A percentile compares a stretch with the other conserved stretches of the same genome.
phyloP scores from a whole-genome alignment of 805 yeast genomes.

The Ogataea corticis region DNA sequence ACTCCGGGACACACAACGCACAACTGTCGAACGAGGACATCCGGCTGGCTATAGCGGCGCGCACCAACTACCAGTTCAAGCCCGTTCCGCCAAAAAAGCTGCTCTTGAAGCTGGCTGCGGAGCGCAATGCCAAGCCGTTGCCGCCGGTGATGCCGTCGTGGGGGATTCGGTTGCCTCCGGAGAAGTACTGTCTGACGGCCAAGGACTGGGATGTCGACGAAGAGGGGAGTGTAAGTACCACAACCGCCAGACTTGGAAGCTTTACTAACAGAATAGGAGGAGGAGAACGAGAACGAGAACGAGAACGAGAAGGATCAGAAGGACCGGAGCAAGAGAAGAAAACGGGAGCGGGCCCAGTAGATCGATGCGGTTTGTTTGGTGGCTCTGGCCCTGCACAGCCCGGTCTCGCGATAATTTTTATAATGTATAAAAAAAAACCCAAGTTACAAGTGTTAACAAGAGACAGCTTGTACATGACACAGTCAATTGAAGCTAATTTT shows the following conservation, averaged over 20 bases:
- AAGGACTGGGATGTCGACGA: conserved; percentile 66
- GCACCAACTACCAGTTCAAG: conserved; percentile 94
- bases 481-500: too few species aligned
- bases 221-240: conserved; percentile 39
- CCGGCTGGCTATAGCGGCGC: conserved; percentile 87
- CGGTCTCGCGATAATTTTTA: too few species aligned
- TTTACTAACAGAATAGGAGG: conserved; percentile 2
- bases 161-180: conserved; percentile 96
- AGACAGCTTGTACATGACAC: too few species aligned
- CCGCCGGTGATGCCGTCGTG: conserved; percentile 90
- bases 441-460: conserved; percentile 2
- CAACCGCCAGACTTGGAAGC: too few species aligned
- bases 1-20: conserved; percentile 36
- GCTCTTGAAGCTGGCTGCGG: conserved; percentile 86
- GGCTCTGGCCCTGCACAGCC: too few species aligned
- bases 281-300: not conserved
- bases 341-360: too few species aligned
- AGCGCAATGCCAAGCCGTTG: conserved; percentile 82
- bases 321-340: not conserved
- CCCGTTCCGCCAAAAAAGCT: conserved; percentile 95
- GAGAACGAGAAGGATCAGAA: conserved; percentile 7
- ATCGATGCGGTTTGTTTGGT: too few species aligned
- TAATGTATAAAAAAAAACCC: too few species aligned
- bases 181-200: conserved; percentile 90
- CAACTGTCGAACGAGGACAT: conserved; percentile 85